A percentile compares a stretch with the other conserved stretches of the same genome.
Evolutionary conservation across 2,329 filamentous ascomycete genomes (phyloP).

Genomic region (Fusarium falciforme): DNA sequence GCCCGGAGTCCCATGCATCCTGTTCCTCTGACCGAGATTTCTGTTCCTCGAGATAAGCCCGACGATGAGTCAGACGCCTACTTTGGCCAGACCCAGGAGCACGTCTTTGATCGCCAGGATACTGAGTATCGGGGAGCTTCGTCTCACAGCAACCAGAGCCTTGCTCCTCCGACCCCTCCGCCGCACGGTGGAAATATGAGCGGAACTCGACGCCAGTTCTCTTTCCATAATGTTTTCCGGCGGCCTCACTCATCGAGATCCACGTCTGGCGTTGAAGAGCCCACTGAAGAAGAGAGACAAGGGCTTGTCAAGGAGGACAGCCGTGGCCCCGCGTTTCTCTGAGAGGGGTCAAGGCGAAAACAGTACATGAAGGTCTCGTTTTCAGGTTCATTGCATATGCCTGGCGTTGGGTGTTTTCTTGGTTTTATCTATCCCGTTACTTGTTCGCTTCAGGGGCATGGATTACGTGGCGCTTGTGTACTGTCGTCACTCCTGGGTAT

Average conservation of each 20-base stretch:
- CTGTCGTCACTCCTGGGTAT: constrained; percentile 34
- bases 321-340: constrained; percentile 33
- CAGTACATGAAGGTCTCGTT: neutral
- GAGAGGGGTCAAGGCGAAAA: constrained; percentile 13
- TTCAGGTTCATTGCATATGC: constrained; percentile 34
- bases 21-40: constrained; percentile 71
- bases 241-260: constrained; percentile 48
- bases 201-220: constrained; percentile 82
- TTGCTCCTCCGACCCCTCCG: constrained; percentile 72
- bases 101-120: constrained; percentile 59
- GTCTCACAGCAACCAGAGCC: constrained; percentile 54
- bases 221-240: constrained; percentile 86
- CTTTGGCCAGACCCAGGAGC: constrained; percentile 53
- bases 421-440: constrained; percentile 1
- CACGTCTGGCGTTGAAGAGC: constrained; percentile 45
- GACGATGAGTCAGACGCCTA: constrained; percentile 56
- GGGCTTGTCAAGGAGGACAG: constrained; percentile 79
- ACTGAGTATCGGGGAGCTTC: constrained; percentile 63
- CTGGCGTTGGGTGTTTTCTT: constrained; percentile 41
- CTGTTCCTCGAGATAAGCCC: constrained; percentile 60
- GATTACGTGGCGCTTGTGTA: constrained; percentile 35
- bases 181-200: constrained; percentile 69
- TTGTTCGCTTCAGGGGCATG: constrained; percentile 13
- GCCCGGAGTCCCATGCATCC: constrained; percentile 69
- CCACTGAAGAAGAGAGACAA: constrained; percentile 84